These are phyloP conservation scores for Castanospermum australe DNA, from an alignment of 306 rosid genomes.

Conservation along the genomic window DNA sequence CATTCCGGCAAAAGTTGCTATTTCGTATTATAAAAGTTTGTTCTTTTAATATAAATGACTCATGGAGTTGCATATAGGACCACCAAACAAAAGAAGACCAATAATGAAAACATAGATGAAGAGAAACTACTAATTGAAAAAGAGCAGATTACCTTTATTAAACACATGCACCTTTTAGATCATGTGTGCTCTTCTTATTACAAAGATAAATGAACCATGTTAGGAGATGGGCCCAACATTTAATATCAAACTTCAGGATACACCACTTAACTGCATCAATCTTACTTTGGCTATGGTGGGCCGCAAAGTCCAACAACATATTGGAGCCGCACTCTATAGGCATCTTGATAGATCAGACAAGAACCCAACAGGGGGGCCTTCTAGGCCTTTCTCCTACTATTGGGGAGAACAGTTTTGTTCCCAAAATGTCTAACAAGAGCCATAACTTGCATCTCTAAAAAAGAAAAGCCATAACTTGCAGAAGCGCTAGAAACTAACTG, in stretches of 20 bases:
- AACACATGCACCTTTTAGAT: slow-evolving; percentile 35
- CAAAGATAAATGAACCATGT: slow-evolving; percentile 21
- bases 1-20: slow-evolving; percentile 3
- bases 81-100: slow-evolving; percentile 29
- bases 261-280: neutral
- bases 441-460: neutral
- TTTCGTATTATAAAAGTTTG: neutral
- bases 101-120: slow-evolving; percentile 15
- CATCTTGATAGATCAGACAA: neutral
- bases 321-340: neutral
- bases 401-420: neutral
- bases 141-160: slow-evolving; percentile 25
- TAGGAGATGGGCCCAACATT: slow-evolving; percentile 29
- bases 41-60: neutral
- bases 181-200: slow-evolving; percentile 10
- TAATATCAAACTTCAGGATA: neutral
- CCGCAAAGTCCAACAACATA: neutral
- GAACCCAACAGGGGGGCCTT: neutral
- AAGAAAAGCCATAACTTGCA: neutral
- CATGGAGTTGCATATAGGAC: slow-evolving; percentile 19
- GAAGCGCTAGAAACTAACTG: slow-evolving; percentile 6
- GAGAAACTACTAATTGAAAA: neutral
- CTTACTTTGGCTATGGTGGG: neutral
- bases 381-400: neutral
- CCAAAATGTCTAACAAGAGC: neutral